Evolutionary conservation across 2,329 filamentous ascomycete species (phyloP).

Genomic region (Fusarium protoensiforme): DNA sequence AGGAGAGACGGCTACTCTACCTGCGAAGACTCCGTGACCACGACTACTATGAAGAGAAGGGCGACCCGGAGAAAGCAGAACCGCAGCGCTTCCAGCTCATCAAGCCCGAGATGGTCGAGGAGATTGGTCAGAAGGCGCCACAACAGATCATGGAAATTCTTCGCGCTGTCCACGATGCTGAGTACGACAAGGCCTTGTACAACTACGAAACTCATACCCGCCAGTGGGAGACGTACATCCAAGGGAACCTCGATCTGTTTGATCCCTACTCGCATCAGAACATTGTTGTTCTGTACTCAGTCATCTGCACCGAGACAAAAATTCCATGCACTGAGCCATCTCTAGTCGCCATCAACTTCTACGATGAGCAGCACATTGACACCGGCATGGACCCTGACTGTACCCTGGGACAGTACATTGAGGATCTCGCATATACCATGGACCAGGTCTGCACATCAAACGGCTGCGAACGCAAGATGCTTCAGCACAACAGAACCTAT

Average conservation of each 20-base stretch:
- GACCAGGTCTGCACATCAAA: slow-evolving; percentile 83
- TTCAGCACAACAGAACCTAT: slow-evolving; percentile 94
- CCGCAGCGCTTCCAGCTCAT: slow-evolving; percentile 88
- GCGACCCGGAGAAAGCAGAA: slow-evolving; percentile 69
- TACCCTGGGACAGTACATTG: slow-evolving; percentile 93
- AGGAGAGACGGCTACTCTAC: slow-evolving; percentile 85
- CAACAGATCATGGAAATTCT: slow-evolving; percentile 92
- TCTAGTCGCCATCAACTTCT: slow-evolving; percentile 90
- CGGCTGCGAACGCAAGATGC: slow-evolving; percentile 88
- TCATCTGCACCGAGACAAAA: slow-evolving; percentile 92
- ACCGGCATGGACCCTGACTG: slow-evolving; percentile 83
- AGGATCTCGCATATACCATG: slow-evolving; percentile 84
- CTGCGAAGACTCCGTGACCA: slow-evolving; percentile 87
- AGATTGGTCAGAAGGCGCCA: slow-evolving; percentile 81
- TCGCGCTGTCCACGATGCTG: slow-evolving; percentile 93
- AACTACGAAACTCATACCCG: slow-evolving; percentile 94
- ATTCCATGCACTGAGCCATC: slow-evolving; percentile 93
- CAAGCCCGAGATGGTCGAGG: slow-evolving; percentile 93
- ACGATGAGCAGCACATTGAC: slow-evolving; percentile 88
- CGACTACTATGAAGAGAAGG: slow-evolving; percentile 67
- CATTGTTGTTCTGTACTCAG: slow-evolving; percentile 92
- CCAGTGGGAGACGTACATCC: slow-evolving; percentile 95
- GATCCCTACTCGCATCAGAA: slow-evolving; percentile 97
- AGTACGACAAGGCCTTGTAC: slow-evolving; percentile 94
- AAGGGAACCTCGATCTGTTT: slow-evolving; percentile 88